Evolutionary conservation across 257 asterid species (phyloP), one percentile per base, ranked within the genome.

Genomic region (Linaria vulgaris): DNA sequence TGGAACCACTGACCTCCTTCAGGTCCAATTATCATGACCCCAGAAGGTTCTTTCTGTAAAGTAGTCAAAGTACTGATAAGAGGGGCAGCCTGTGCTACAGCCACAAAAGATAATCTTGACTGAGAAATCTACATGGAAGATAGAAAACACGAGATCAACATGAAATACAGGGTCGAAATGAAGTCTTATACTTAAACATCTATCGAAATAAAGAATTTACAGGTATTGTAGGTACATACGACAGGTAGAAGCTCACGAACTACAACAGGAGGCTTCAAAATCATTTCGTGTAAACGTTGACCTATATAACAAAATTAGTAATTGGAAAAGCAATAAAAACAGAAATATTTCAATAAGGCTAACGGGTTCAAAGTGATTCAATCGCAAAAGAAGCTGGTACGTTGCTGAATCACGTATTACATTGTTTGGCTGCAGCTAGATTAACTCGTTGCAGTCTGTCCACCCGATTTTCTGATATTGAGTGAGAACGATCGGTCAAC

Each of bases 251-350:
- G 87, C 30, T 78, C 81, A 57, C 58, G 68, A 66, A 87, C 73
- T 61, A 61, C 72, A 39, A 82, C 31, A 60, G 99, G 88, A 69
- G 94, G 86, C 69, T 82, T 85, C 85, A 94, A 74, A 47, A 63
- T 77, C 99, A 94, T 87, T 72, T 87, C 91, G 71, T 94, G 96
- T 69, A 94, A 72, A 27, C 99, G 88, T 61, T 94, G 99, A 69
- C 96, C 99, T 92, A 70, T 12, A 73, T 9, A 27, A 9, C 30
- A 72, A 64, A 37, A 46, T 38, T 47, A 25, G 49, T 16, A 31
- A 46, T 65, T 39, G 21, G n/a, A 62, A 21, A 53, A 64, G 51
- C 41, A 52, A 15, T 67, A 38, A 24, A 25, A 59, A 57, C 34
- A 61, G 6, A 53, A 56, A n/a, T 11, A 37, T 27, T 39, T 27